phyloP scores from a whole-genome alignment of 2,329 filamentous ascomycete species.

The Sarocladium brachiariae region DNA sequence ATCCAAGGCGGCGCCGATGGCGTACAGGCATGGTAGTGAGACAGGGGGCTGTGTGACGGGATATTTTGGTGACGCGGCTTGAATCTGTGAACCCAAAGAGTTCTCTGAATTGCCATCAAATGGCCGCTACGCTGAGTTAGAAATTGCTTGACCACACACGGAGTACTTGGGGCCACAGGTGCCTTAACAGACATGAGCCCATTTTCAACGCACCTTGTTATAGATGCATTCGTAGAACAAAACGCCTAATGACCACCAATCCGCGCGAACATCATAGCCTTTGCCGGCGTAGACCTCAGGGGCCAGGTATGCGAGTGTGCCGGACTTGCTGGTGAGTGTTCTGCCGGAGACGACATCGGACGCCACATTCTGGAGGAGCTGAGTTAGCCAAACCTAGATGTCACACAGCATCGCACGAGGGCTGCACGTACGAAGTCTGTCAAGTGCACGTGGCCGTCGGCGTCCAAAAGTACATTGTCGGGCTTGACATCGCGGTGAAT shows the following conservation, averaged over 20 bases:
- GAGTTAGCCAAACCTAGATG: conserved; percentile 12
- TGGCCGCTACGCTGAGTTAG: conserved; percentile 57
- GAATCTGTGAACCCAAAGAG: conserved; percentile 71
- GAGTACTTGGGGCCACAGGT: background rate
- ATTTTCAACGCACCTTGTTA: conserved; percentile 65
- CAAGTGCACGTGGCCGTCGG: conserved; percentile 89
- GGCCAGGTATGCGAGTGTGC: conserved; percentile 89
- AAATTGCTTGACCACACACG: conserved; percentile 7
- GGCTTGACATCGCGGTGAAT: conserved; percentile 90
- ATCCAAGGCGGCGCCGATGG: conserved; percentile 77
- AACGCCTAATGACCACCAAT: conserved; percentile 98
- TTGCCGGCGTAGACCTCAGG: conserved; percentile 90
- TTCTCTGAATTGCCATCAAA: conserved; percentile 88
- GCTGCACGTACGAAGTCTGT: conserved; percentile 78
- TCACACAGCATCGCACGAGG: background rate
- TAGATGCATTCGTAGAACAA: conserved; percentile 99
- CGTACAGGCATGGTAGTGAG: conserved; percentile 78
- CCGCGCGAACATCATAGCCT: conserved; percentile 83
- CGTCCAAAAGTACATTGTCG: conserved; percentile 82
- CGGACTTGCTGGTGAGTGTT: conserved; percentile 87
- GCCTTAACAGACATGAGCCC: background rate
- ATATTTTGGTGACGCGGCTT: conserved; percentile 75
- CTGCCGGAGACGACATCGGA: conserved; percentile 84
- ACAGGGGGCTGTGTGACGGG: conserved; percentile 91
- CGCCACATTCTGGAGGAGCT: conserved; percentile 73